Conservation (phyloP, 2,329 filamentous ascomycete species). For the Metarhizium anisopliae region DNA sequence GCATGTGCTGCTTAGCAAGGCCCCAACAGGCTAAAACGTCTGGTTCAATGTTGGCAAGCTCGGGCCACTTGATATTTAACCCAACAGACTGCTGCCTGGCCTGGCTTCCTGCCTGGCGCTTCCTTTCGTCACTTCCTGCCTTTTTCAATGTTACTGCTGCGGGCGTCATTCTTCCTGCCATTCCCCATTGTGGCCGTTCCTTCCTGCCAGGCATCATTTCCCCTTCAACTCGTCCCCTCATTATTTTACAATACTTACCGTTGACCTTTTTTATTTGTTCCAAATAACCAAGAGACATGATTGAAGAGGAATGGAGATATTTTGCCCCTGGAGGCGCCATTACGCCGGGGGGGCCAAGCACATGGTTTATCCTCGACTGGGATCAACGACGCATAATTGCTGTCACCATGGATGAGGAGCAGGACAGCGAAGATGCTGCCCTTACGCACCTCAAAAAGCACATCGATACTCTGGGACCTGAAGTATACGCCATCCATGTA, state of each 20-base stretch:
- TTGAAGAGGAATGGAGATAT: slow-evolving; percentile 1
- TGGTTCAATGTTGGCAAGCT: no score
- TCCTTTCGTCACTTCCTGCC: no score
- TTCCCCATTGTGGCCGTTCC: neutral
- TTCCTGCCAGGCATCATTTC: neutral
- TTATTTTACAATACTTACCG: neutral
- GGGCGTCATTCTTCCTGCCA: neutral
- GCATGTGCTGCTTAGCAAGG: no score
- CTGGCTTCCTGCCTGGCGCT: no score
- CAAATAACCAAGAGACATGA: slow-evolving; percentile 1
- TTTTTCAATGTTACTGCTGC: neutral
- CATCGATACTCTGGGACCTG: slow-evolving; percentile 10
- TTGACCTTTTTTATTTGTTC: neutral
- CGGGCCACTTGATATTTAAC: no score
- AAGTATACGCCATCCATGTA: slow-evolving; percentile 14
- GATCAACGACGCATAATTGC: slow-evolving; percentile 15
- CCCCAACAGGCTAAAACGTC: no score
- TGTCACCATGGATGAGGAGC: slow-evolving; percentile 16
- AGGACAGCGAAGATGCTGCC: slow-evolving; percentile 12
- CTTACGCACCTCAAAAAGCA: slow-evolving; percentile 13
- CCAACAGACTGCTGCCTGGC: no score
- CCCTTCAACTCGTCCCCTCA: neutral
- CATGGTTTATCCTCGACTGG: slow-evolving; percentile 14
- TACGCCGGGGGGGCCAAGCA: slow-evolving; percentile 12
- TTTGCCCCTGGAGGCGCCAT: slow-evolving; percentile 3